Evolutionary conservation across 2,329 filamentous ascomycete species (phyloP), one percentile per base, ranked within the genome.

Genomic region (Venturia carpophila): DNA sequence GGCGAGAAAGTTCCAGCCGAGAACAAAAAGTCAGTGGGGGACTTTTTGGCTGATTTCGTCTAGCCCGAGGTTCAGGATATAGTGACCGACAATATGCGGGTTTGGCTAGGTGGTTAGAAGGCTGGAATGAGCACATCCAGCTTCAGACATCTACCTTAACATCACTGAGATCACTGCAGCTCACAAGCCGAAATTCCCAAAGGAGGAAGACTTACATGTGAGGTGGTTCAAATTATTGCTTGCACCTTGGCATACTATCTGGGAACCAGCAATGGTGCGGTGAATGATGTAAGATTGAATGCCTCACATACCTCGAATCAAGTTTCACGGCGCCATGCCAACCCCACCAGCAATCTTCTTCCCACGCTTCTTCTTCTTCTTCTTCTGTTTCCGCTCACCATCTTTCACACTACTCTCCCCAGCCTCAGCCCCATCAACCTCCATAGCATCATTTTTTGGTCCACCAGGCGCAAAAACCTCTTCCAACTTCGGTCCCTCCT

Each of bases 401-500:
- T 66, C 69, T 45, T 66, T 68, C 21, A 65, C 67, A 45, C 66
- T 66, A n/a, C 67, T 49, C 52, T 72, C 74, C 68, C 75, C 74
- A 65, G 75, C 68, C 2, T 68, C 70, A 37, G 70, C 71, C 15
- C 77, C 76, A 30, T 75, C 73, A n/a, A 67, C 69, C 66, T 69
- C 72, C 71, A 69, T 56, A 72, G 70, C 65, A 74, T 72, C 64
- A 72, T 74, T 64, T 43, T 64, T 68, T 65, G 17, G 67, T 66
- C 67, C 65, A 63, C 69, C 75, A 67, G 39, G 68, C 67, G 68
- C 73, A 71, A 68, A 79, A 6, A 76, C 77, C 34, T 76, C 77
- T 67, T 73, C 47, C 43, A 47, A 19, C 24, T 45, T 41, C 37
- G 78, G 69, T 10, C 82, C 84, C 6, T 86, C 80, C 65, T 83